Conservation (phyloP, 164 flowering plant genomes). For the Pachysandra terminalis region DNA sequence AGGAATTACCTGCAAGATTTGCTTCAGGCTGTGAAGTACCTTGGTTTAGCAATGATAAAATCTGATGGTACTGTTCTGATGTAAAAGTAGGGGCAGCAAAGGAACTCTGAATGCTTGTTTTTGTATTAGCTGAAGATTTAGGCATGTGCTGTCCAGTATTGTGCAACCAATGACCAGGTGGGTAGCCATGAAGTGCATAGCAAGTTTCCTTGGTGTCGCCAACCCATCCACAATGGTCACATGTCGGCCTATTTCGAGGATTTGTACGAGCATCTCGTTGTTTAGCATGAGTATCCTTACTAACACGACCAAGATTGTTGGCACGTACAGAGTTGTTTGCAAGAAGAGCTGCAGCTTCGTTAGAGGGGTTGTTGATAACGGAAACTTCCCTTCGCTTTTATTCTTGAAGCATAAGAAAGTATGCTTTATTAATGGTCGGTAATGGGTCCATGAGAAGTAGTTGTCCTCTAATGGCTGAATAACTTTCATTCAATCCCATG, state of each 20-base stretch:
- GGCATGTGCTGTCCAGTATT: too few species aligned
- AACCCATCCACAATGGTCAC: conserved; percentile 10
- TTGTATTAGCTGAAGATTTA: too few species aligned
- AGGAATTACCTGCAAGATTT: too few species aligned
- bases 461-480: not conserved
- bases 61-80: too few species aligned
- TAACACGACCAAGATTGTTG: not conserved
- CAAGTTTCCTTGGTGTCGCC: conserved; percentile 2
- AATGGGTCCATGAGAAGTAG: conserved; percentile 8
- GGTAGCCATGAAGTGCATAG: conserved; percentile 3
- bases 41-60: too few species aligned
- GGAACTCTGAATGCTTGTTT: too few species aligned
- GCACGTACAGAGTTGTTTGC: not conserved
- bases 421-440: not conserved
- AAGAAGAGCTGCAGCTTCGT: not conserved
- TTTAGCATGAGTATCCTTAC: not conserved
- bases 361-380: not conserved
- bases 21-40: too few species aligned
- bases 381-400: not conserved
- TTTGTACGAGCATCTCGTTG: too few species aligned
- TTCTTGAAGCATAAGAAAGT: not conserved
- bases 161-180: conserved; percentile 1
- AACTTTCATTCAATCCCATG: not conserved
- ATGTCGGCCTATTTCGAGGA: not conserved
- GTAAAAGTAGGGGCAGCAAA: too few species aligned